Evolutionary conservation across 192 early-diverging fungal species (phyloP).

Genomic region (Umbelopsis ramanniana): DNA sequence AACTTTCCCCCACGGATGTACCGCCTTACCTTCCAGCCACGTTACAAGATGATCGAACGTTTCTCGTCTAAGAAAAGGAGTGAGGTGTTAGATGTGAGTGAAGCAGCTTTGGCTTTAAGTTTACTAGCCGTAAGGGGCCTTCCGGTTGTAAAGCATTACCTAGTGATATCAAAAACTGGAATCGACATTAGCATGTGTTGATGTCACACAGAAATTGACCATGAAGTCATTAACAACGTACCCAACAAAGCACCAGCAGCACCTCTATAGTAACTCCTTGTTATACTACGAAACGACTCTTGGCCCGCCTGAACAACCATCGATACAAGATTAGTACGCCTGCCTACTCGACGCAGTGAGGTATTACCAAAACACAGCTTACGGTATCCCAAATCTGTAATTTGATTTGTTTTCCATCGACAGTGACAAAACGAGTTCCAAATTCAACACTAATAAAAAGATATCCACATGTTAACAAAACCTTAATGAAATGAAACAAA

Average conservation of each 20-base stretch:
- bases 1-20: neutral
- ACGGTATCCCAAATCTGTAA: constrained; percentile 97
- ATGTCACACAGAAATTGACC: neutral
- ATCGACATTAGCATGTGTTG: too few relatives aligned
- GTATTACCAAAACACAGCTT: constrained; percentile 14
- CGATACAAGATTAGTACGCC: neutral
- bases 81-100: neutral
- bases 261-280: constrained; percentile 83
- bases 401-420: constrained; percentile 84
- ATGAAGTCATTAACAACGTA: constrained; percentile 31
- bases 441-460: constrained; percentile 67
- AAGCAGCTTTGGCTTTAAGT: neutral
- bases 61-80: constrained; percentile 48
- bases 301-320: constrained; percentile 65
- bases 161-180: constrained; percentile 82
- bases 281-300: constrained; percentile 86
- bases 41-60: constrained; percentile 77
- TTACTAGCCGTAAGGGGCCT: neutral
- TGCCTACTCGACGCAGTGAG: too few relatives aligned
- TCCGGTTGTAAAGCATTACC: constrained; percentile 37
- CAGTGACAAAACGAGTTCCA: constrained; percentile 75
- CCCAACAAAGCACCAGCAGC: constrained; percentile 77
- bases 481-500: too few relatives aligned
- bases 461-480: neutral
- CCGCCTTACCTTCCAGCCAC: constrained; percentile 67